Evolutionary conservation across 495 filamentous ascomycete species (phyloP).

Genomic region (Sabuloglossum arenarium): DNA sequence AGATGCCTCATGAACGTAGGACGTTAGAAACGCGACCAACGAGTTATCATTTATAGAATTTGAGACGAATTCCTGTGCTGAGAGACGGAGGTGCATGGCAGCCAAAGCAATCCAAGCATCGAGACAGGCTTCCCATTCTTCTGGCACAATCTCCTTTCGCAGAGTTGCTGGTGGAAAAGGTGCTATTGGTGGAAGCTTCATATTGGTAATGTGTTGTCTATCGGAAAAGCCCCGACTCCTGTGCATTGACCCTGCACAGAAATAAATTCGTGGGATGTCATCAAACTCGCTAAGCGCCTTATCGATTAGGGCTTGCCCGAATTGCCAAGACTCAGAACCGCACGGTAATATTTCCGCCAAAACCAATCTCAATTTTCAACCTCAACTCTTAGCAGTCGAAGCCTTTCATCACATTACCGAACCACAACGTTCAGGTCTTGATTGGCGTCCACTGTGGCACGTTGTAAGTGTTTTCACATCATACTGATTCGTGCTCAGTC

Average conservation of each 20-base stretch:
- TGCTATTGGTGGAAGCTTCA: conserved; percentile 45
- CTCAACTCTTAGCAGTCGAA: conserved; percentile 3
- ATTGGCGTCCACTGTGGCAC: conserved; percentile 19
- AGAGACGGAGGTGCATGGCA: conserved; percentile 36
- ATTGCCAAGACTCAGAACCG: conserved; percentile 16
- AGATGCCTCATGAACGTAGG: conserved; percentile 32
- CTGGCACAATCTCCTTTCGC: conserved; percentile 37
- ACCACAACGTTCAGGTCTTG: conserved; percentile 48
- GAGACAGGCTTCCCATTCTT: conserved; percentile 61
- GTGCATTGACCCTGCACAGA: too few relatives aligned
- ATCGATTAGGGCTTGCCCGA: conserved; percentile 6
- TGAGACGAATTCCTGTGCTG: conserved; percentile 28
- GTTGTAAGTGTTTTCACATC: not conserved
- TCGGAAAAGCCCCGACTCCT: too few relatives aligned
- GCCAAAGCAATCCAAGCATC: conserved; percentile 54
- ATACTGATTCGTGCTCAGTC: not conserved
- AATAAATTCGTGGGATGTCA: too few relatives aligned
- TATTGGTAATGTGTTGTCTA: too few relatives aligned
- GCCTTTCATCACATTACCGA: conserved; percentile 73
- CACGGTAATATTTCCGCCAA: not conserved
- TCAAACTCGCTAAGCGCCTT: not conserved
- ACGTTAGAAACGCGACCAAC: conserved; percentile 34
- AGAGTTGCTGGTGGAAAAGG: conserved; percentile 51
- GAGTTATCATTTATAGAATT: conserved; percentile 32
- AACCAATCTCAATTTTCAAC: not conserved